A percentile compares a stretch with the other conserved stretches of the same genome.
Evolutionary conservation across 169 alveolate species (phyloP).

Genomic region (Plasmodium billcollinsi): DNA sequence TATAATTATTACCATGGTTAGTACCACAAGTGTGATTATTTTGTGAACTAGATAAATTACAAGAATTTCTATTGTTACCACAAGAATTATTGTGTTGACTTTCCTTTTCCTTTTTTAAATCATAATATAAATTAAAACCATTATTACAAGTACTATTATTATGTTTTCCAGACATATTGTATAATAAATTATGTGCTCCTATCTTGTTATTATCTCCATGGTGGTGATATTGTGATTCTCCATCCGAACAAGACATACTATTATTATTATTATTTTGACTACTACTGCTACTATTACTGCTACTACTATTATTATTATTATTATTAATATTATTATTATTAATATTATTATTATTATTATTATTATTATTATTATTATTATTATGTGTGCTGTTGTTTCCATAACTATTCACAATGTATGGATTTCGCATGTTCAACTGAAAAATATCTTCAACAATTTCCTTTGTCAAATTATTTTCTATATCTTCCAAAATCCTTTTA

Average conservation of each 20-base stretch:
- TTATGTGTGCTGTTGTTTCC: not conserved
- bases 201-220: no score
- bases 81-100: no score
- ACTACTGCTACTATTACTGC: not conserved
- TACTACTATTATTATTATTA: not conserved
- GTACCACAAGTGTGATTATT: not conserved
- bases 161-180: not conserved
- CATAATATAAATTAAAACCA: not conserved
- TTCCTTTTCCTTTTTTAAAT: slow-evolving; percentile 48
- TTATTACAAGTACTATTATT: not conserved
- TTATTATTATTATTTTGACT: not conserved
- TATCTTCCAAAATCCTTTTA: slow-evolving; percentile 29
- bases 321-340: no score
- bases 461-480: slow-evolving; percentile 38
- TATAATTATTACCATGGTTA: not conserved
- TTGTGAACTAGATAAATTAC: not conserved
- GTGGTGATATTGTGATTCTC: not conserved
- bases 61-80: slow-evolving; percentile 7
- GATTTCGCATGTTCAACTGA: slow-evolving; percentile 35
- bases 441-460: slow-evolving; percentile 57
- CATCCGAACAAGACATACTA: slow-evolving; percentile 10
- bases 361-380: not conserved
- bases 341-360: not conserved
- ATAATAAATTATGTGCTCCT: slow-evolving; percentile 3
- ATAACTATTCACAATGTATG: slow-evolving; percentile 24